Evolutionary conservation across 805 yeast genomes (phyloP), one percentile per base, ranked within the genome.

Genomic region (Pichia cephalocereana): DNA sequence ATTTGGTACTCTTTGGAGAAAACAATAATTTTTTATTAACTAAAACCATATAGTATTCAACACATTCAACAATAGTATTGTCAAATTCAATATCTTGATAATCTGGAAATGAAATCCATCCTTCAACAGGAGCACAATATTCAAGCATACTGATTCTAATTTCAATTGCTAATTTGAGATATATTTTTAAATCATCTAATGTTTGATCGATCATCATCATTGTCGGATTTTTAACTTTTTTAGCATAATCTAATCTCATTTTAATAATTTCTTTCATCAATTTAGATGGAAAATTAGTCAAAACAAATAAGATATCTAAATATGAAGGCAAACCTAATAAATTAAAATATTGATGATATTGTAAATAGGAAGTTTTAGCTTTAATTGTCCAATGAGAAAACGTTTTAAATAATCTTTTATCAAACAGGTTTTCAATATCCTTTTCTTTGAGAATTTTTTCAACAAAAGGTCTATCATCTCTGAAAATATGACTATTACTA

Each of bases 191-290:
- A 62, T 88, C 96, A 42, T 80, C 89, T 52, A 91, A 77, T 76
- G 88, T 83, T 66, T 91, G 96, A 64, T 93, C 99, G 56, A 93
- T 86, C 82, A 88, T 86, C 89, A 88, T 85, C 80, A 90, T 79
- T 0, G 97, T 89, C 2, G 96, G 96, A 57, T 83, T 85, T 46
- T 76, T 79, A 43, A 91, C 67, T 58, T 83, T 84, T 62, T 77
- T 73, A 2, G 97, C 96, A 61, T 86, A 89, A 2, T 74, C 70
- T 41, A 91, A 69, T 54, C 97, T 75, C 40, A 86, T 76, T 36
- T 75, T 74, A 40, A 90, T 83, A 45, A 87, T 76, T 57, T 87
- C 96, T 58, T 82, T 83, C 57, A 89, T 82, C 41, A 93, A 69
- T 52, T 78, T 79, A 57, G 87, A 72, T 0, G 98, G 97, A 52